phyloP scores from a whole-genome alignment of 495 filamentous ascomycete genomes.

The Talaromyces thailandensis region DNA sequence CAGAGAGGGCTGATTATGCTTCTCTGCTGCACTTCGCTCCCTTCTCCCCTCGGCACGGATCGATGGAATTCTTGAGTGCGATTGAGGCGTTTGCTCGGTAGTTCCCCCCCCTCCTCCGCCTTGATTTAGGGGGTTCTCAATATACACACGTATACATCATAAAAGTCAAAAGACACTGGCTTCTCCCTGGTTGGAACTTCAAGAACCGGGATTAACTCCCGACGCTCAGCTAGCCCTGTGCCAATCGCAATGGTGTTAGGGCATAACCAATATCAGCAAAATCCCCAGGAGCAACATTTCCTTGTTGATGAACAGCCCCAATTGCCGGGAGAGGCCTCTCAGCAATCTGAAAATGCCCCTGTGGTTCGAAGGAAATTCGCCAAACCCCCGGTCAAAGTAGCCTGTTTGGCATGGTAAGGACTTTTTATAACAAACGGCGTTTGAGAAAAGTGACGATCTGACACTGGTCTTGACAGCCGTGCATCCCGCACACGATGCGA shows the following conservation, averaged over 20 bases:
- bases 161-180: not conserved
- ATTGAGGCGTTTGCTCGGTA: not conserved
- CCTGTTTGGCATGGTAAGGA: conserved; percentile 51
- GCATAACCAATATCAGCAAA: conserved; percentile 4
- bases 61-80: not conserved
- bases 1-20: conserved; percentile 1
- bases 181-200: not conserved
- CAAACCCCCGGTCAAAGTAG: conserved; percentile 55
- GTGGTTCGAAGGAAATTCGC: conserved; percentile 38
- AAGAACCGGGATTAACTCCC: not conserved
- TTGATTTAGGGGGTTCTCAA: not conserved
- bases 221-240: not conserved
- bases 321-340: not conserved
- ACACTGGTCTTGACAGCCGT: conserved; percentile 29
- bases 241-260: conserved; percentile 22
- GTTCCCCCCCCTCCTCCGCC: not conserved
- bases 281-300: conserved; percentile 7
- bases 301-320: not conserved
- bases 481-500: conserved; percentile 50
- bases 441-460: conserved; percentile 1
- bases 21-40: not conserved
- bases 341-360: not conserved
- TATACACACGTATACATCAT: not conserved
- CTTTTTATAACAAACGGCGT: not conserved
- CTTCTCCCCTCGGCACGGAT: conserved; percentile 1